A percentile compares a stretch with the other conserved stretches of the same genome.
Evolutionary conservation across 116 monocot genomes (phyloP).

Genomic region (Dioscorea cayenensis): DNA sequence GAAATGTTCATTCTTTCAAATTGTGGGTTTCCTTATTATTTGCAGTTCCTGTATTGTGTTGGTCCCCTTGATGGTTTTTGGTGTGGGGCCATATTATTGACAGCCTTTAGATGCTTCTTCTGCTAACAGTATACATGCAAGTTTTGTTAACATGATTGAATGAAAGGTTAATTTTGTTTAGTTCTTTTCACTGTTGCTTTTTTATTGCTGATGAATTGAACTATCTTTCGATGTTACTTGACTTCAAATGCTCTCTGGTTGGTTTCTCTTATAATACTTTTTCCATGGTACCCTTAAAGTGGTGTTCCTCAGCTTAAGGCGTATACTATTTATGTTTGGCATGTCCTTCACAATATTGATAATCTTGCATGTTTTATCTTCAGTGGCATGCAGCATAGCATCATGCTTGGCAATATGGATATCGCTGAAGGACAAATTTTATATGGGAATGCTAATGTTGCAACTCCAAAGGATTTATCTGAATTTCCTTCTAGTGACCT

Average conservation of each 20-base stretch:
- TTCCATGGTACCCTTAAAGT: too few relatives aligned
- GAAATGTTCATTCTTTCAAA: too few relatives aligned
- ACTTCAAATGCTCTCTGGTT: background rate
- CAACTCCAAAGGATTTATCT: slow-evolving; percentile 31
- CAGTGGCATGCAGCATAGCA: slow-evolving; percentile 39
- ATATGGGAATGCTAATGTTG: slow-evolving; percentile 17
- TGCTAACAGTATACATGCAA: too few relatives aligned
- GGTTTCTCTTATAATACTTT: too few relatives aligned
- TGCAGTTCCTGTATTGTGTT: too few relatives aligned
- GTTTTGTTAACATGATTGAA: background rate
- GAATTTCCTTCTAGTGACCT: slow-evolving; percentile 14
- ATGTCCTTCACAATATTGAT: background rate
- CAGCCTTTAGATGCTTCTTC: too few relatives aligned
- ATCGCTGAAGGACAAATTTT: slow-evolving; percentile 35
- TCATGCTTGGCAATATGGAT: slow-evolving; percentile 40
- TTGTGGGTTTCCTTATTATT: too few relatives aligned
- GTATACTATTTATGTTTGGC: background rate
- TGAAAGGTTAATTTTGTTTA: background rate
- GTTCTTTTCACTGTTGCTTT: background rate
- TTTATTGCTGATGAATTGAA: background rate
- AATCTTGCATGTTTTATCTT: background rate
- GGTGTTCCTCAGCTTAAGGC: too few relatives aligned
- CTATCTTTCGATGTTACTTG: background rate
- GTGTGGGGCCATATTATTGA: too few relatives aligned
- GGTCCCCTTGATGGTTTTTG: too few relatives aligned